Evolutionary conservation across 768 basidiomycete genomes (phyloP), one percentile per base, ranked within the genome.

Genomic region (Pholiota conissans): DNA sequence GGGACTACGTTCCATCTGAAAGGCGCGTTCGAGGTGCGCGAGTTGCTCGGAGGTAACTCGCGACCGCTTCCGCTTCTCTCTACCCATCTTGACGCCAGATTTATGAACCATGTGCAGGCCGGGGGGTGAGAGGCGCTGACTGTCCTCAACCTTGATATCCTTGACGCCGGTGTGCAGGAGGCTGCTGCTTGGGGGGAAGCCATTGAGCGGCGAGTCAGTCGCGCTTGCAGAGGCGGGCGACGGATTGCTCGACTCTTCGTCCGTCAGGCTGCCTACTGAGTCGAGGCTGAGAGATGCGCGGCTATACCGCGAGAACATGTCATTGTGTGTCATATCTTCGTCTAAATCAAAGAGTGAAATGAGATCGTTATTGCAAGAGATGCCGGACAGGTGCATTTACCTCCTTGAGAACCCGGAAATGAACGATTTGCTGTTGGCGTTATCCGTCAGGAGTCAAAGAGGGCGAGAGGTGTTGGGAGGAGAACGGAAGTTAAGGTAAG

Each of bases 1-100:
- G 9, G 91, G 91, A 67, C 84, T 89, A 40, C 85, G 79, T 68
- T 92, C 89, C 49, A 73, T 65, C 11, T 82, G 70, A 67, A 93
- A 93, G 63, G 85, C 83, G 2, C 76, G 80, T 62, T 93, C 91
- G 32, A 93, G 74, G 55, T 89, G 85, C 3, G 80, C 77, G n/a
- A 93, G 82, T 65, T 93, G 91, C 52, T 89, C 88, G 32, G 87
- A 87, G 0, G 87, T 91, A 42, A 93, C 89, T 8, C 91, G 84
- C 16, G 84, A 88, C 30, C 90, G 84, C 67, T 91, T 92, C 47
- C 66, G 57, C 56, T 69, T 71, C 49, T 71, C 69, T 57, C 66
- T 71, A 11, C 62, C 65, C 49, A 69, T 61, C 60, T 75, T 74
- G 30, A 55, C 59, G 30, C 64, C 61, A 74, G 42, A 11, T 24